phyloP scores from a whole-genome alignment of 768 basidiomycete species.

The Suillus brevipes region DNA sequence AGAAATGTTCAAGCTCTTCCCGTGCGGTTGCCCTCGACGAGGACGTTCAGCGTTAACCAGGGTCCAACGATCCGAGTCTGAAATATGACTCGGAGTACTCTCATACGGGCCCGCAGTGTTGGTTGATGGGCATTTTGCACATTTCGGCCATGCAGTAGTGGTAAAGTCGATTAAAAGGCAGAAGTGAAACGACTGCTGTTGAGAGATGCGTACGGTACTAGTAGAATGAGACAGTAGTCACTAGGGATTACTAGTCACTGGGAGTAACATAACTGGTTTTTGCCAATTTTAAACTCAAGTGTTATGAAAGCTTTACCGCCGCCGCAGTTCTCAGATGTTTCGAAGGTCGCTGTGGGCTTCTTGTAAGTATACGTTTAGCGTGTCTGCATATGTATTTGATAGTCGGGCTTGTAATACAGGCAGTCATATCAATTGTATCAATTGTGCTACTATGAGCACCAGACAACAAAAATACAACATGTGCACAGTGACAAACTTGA shows the following conservation, averaged over 20 bases:
- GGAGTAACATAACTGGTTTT: no score
- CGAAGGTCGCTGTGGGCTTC: no score
- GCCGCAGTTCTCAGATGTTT: no score
- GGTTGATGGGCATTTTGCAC: neutral
- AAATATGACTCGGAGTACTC: neutral
- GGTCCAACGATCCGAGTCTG: neutral
- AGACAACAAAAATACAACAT: conserved; percentile 19
- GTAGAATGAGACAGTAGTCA: neutral
- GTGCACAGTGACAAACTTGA: conserved; percentile 9
- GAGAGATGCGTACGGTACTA: neutral
- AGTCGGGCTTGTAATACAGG: no score
- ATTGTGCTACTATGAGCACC: conserved; percentile 5
- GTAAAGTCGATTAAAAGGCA: neutral
- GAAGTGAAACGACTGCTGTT: neutral
- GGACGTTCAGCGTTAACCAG: neutral
- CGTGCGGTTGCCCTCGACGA: neutral
- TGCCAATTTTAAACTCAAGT: no score
- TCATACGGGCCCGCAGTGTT: neutral
- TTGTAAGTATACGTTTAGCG: no score
- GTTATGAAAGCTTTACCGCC: no score
- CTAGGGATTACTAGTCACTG: neutral
- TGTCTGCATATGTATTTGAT: neutral
- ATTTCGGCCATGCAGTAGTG: neutral
- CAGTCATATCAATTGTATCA: neutral
- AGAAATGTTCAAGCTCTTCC: neutral